Base-by-base conservation (phyloP, 2,329 filamentous ascomycete species). In the Rugonectria rugulosa region DNA sequence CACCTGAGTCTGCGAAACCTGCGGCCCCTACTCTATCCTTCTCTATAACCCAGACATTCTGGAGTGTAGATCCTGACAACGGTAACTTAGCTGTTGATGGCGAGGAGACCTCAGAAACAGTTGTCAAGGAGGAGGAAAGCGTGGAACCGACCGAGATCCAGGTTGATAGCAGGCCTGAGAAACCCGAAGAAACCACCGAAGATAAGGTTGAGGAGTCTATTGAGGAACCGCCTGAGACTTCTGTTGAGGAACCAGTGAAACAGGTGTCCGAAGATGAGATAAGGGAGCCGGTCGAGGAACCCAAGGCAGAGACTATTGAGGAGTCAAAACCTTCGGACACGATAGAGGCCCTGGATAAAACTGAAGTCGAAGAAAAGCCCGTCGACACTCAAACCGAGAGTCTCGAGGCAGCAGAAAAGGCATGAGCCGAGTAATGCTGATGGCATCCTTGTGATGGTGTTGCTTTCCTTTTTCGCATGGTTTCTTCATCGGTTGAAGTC, bases 21-120 rank as follows among this genome's bases (percentile, higher is more conserved):
- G 40, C 69, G n/a, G 65, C 68, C 11, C 71, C 75, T n/a, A 69
- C 72, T 3, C 68, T 86, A 38, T 76, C 73, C 15, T 79, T 86
- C 56, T 80, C 78, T 0, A 67, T 73, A 21, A 75, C 81, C 1
- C 73, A 77, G 31, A 81, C 78, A 0, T 62, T 82, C 27, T 87
- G 79, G 72, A 81, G 79, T 46, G 79, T 86, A 51, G 79, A 82
- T 37, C 73, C 77, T 8, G 76, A 84, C 20, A 76, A 80, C 60
- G 78, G 81, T 24, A 72, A 75, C 7, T 63, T 84, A 11, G 53
- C 61, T 3, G 66, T 73, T 7, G 56, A 42, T 6, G 53, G 55
- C 5, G 60, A 65, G 37, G 53, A 52, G 8, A 50, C 65, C 14
- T 44, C 51, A 5, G 27, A 37, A 9, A 53, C 59, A 3, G 24